phyloP scores from a whole-genome alignment of 1,284 basidiomycete species.

The Papiliotrema laurentii region DNA sequence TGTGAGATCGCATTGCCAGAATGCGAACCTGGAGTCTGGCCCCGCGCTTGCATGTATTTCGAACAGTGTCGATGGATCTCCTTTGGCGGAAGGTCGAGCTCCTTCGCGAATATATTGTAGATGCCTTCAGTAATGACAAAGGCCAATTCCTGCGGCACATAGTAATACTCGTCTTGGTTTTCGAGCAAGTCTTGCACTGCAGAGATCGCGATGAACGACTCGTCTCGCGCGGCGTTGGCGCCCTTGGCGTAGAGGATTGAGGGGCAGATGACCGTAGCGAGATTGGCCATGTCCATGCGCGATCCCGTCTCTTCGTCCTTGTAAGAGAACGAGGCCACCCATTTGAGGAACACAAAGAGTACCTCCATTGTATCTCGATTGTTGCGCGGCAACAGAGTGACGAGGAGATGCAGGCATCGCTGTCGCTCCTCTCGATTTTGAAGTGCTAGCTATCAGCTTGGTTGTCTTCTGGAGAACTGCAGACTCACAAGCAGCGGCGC shows the following conservation, averaged over 20 bases:
- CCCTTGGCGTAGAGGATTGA: conserved; percentile 87
- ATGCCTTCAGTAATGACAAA: conserved; percentile 66
- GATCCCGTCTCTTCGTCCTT: conserved; percentile 96
- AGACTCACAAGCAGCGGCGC: conserved; percentile 76
- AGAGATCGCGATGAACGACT: conserved; percentile 85
- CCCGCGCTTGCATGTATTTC: conserved; percentile 56
- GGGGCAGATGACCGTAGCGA: conserved; percentile 97
- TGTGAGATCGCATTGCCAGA: not conserved
- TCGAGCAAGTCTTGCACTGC: conserved; percentile 82
- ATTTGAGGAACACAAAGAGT: conserved; percentile 95
- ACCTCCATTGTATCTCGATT: conserved; percentile 98
- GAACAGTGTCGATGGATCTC: conserved; percentile 88
- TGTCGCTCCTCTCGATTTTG: conserved; percentile 71
- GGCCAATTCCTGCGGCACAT: conserved; percentile 78
- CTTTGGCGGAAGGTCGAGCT: conserved; percentile 76
- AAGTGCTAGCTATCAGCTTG: conserved; percentile 55
- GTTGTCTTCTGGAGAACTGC: not conserved
- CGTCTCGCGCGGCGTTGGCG: conserved; percentile 81
- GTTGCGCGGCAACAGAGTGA: conserved; percentile 80
- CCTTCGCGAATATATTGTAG: conserved; percentile 76
- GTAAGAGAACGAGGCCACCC: conserved; percentile 98
- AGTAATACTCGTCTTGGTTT: conserved; percentile 90
- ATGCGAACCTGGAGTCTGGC: conserved; percentile 1
- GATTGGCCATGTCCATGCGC: conserved; percentile 95
- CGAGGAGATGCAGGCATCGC: conserved; percentile 79